A percentile compares a stretch with the other conserved stretches of the same genome.
Conservation (phyloP, 257 asterid species). For the Parsonsia alboflavescens region DNA sequence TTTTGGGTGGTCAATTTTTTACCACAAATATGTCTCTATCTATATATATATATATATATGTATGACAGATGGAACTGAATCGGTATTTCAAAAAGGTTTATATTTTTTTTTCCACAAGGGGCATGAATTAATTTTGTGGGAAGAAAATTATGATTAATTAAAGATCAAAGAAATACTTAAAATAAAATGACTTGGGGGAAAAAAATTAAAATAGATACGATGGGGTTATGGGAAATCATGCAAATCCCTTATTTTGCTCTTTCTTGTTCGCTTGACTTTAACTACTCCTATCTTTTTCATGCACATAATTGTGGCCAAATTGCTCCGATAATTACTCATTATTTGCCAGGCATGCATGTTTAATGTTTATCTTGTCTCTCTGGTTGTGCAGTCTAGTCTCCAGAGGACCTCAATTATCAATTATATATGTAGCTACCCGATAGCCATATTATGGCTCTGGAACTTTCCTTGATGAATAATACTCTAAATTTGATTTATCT, state of each 20-base stretch:
- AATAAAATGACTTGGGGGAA: neutral
- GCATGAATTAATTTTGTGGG: neutral
- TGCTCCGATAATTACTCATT: neutral
- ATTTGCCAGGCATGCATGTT: neutral
- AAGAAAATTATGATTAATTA: neutral
- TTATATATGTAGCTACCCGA: too few relatives aligned
- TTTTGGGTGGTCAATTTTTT: constrained; percentile 8
- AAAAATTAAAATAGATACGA: neutral
- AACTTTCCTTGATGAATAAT: too few relatives aligned
- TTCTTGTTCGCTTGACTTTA: constrained; percentile 17
- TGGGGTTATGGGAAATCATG: constrained; percentile 17
- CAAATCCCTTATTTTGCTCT: constrained; percentile 18
- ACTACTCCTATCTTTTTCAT: neutral
- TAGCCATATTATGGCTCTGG: too few relatives aligned
- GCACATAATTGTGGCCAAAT: constrained; percentile 6
- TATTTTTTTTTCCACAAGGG: too few relatives aligned
- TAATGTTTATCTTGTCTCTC: neutral
- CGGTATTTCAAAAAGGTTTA: too few relatives aligned
- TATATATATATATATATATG: too few relatives aligned
- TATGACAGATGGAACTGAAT: neutral
- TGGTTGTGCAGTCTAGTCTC: neutral
- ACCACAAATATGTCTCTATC: constrained; percentile 4
- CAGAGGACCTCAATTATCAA: neutral
- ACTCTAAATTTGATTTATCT: too few relatives aligned
- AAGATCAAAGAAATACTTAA: neutral